Base-by-base conservation (phyloP, 2,329 filamentous ascomycete species). In the Cadophora sp. region DNA sequence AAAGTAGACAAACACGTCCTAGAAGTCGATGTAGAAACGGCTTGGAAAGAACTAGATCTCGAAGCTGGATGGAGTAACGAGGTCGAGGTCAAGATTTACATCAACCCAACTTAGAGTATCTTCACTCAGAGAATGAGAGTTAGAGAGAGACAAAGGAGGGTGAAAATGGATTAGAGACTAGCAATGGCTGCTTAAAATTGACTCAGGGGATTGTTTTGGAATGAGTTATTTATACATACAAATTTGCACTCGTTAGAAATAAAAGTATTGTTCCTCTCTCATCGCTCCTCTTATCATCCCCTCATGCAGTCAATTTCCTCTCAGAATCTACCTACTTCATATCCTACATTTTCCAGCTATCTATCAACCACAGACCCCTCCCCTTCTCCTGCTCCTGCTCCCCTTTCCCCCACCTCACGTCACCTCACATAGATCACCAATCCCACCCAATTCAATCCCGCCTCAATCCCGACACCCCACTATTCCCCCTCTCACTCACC, bases 31-130 rank as follows among this genome's bases (percentile, higher is more conserved):
- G 78, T 93, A 14, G 85, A 88, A 71, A 83, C 80, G 36, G 95
- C 95, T 0, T 98, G 94, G 94, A 85, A 85, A 55, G 87, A 92
- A 73, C 84, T 94, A 81, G 85, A 84, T 0, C 82, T 96, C 64
- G 81, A 88, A 66, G 84, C 87, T 45, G 88, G 90, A 8, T 96
- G 92, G 90, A 90, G 88, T 71, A 97, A 97, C 76, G 92, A 96
- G 77, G 85, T 94, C 45, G 83, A 87, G 68, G 81, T 96, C 50
- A 89, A 72, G 66, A 70, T 76, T 59, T 72, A 70, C 55, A 66
- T 76, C 58, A 73, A 71, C 39, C 65, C 66, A n/a, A 20, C 53
- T 36, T 67, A 48, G 45, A 20, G 18, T 14, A 20, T 39, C 27
- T 16, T 2, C 33, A 47, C 22, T 16, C 14, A 24, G 68, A 3